Evolutionary conservation across 495 filamentous ascomycete species (phyloP), one percentile per base, ranked within the genome.

Genomic region (Aspergillus olivimuriae): DNA sequence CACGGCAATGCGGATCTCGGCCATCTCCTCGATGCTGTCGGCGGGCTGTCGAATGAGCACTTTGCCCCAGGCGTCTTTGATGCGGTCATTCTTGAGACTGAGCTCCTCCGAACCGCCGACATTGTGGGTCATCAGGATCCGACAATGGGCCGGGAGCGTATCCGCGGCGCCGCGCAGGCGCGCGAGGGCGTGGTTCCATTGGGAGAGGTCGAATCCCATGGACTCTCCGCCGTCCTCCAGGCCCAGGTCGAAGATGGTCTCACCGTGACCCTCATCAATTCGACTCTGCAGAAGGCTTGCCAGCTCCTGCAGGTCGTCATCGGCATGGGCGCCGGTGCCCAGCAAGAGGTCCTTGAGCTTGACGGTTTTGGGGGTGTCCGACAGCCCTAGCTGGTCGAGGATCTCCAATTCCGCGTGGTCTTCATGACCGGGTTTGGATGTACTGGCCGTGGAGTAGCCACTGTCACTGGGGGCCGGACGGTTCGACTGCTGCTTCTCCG

Each of bases 1-100:
- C 2, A 98, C 92, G 2, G 91, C 92, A 61, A 98, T 91, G 48
- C 92, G 71, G n/a, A 91, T 90, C 74, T 98, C 92, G 40, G 94
- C 92, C 36, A 92, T 81, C 51, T 91, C 83, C 57, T 96, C 91
- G 1, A 87, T 74, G 15, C 76, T 83, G 11, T 74, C 69, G 17
- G 89, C 87, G 17, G 75, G 60, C 58, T 82, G 81, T 39, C 92
- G 80, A 41, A 98, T 78, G 55, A 97, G 73, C 40, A 96, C 58
- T 58, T 94, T 96, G 2, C 89, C 89, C 55, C 77, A 83, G 32
- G 78, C 79, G 12, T 80, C 82, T 47, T 77, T 81, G 20, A 86
- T 75, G 48, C 87, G 89, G 40, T 76, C 77, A 33, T 66, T 73
- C 15, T 56, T 66, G 4, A 69, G 68, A 17, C 78, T 72, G 0